phyloP scores from a whole-genome alignment of 805 yeast species.

The Ogataea nakhonphanomensis region DNA sequence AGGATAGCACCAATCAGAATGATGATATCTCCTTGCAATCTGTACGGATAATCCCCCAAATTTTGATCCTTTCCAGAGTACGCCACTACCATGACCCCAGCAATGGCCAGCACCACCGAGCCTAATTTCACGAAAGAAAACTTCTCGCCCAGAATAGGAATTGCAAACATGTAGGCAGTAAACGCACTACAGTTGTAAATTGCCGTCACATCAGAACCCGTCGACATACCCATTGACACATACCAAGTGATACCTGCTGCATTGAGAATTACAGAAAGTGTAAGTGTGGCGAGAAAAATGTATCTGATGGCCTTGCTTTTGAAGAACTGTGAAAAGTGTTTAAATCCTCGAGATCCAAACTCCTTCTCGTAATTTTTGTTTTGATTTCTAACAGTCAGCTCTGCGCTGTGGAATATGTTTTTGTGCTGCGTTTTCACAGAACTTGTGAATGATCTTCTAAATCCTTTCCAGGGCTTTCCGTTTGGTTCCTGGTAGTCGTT shows the following conservation, averaged over 20 bases:
- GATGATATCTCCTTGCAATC: slow-evolving; percentile 65
- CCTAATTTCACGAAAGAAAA: slow-evolving; percentile 59
- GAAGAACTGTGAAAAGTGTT: slow-evolving; percentile 32
- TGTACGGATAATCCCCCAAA: slow-evolving; percentile 45
- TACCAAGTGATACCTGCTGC: slow-evolving; percentile 85
- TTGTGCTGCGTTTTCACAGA: slow-evolving; percentile 42
- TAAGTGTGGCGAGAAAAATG: slow-evolving; percentile 40
- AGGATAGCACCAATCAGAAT: slow-evolving; percentile 72
- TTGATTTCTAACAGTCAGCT: slow-evolving; percentile 30
- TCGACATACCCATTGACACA: slow-evolving; percentile 73
- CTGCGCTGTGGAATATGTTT: slow-evolving; percentile 38
- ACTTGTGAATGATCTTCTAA: slow-evolving; percentile 31
- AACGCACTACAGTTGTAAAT: slow-evolving; percentile 89
- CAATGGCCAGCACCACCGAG: slow-evolving; percentile 68
- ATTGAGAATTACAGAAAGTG: slow-evolving; percentile 57
- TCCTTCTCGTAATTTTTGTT: slow-evolving; percentile 31
- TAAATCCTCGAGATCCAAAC: slow-evolving; percentile 30
- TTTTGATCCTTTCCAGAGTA: slow-evolving; percentile 46
- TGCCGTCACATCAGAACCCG: slow-evolving; percentile 85
- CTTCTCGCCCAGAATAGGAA: slow-evolving; percentile 65
- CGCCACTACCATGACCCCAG: slow-evolving; percentile 77
- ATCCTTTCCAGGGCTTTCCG: slow-evolving; percentile 33
- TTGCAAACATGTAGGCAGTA: slow-evolving; percentile 81
- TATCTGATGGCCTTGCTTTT: slow-evolving; percentile 47
- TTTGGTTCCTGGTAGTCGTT: slow-evolving; percentile 19